Conservation (phyloP, 495 filamentous ascomycete species). For the Oleoguttula mirabilis region DNA sequence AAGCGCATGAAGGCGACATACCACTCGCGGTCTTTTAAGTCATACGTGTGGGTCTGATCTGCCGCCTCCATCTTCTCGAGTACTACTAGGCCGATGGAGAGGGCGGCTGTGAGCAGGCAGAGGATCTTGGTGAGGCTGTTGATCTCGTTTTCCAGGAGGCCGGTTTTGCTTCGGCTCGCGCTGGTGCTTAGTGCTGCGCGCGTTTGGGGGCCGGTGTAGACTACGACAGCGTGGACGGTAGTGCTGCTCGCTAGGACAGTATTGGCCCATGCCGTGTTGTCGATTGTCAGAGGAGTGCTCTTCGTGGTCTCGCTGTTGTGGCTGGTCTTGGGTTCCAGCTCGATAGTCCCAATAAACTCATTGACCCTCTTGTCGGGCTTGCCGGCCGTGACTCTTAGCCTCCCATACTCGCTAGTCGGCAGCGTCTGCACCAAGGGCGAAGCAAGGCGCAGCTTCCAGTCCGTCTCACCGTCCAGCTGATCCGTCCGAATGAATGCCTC, state of each 20-base stretch:
- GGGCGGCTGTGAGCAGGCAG: slow-evolving; percentile 69
- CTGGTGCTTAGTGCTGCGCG: slow-evolving; percentile 90
- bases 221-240: slow-evolving; percentile 70
- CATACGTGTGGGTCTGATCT: not conserved
- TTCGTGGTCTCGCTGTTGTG: slow-evolving; percentile 24
- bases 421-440: slow-evolving; percentile 71
- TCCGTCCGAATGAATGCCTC: slow-evolving; percentile 97
- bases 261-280: slow-evolving; percentile 98
- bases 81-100: slow-evolving; percentile 84
- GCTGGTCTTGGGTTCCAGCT: slow-evolving; percentile 34
- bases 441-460: slow-evolving; percentile 92
- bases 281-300: slow-evolving; percentile 70
- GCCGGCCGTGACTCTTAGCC: slow-evolving; percentile 67
- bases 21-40: slow-evolving; percentile 49
- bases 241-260: slow-evolving; percentile 91
- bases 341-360: slow-evolving; percentile 78
- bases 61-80: slow-evolving; percentile 66
- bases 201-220: slow-evolving; percentile 93
- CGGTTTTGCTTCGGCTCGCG: slow-evolving; percentile 79
- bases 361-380: slow-evolving; percentile 87
- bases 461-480: slow-evolving; percentile 95
- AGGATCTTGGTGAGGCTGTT: slow-evolving; percentile 97
- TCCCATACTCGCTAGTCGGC: slow-evolving; percentile 51
- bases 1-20: slow-evolving; percentile 94
- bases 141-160: slow-evolving; percentile 88